Percentiles rank a stretch among this genome's conserved stretches.
phyloP scores from a whole-genome alignment of 371 early-diverging fungal species.

The Capniomyces stellatus region DNA sequence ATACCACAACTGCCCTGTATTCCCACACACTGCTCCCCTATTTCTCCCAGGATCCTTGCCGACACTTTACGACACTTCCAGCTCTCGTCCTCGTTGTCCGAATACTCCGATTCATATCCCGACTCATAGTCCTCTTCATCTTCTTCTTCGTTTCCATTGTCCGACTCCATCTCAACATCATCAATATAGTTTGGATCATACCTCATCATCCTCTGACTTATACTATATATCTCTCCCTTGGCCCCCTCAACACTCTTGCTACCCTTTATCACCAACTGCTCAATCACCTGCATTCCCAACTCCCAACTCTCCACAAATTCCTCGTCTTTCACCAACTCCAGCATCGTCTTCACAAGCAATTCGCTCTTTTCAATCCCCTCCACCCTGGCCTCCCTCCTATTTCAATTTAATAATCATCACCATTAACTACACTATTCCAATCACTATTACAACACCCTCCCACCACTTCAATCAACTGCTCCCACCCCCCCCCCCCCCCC shows the following conservation, averaged over 20 bases:
- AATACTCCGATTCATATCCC: too few species aligned
- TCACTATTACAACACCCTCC: too few species aligned
- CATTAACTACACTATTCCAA: too few species aligned
- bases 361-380: neutral
- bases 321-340: neutral
- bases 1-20: too few species aligned
- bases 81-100: neutral
- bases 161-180: neutral
- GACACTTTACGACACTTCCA: neutral
- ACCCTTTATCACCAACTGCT: neutral
- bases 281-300: neutral
- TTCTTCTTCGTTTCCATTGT: neutral
- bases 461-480: too few species aligned
- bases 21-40: neutral
- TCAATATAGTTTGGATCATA: conserved; percentile 1
- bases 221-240: neutral
- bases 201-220: neutral
- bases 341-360: neutral
- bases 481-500: too few species aligned
- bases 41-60: neutral
- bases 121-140: neutral
- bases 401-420: too few species aligned
- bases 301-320: neutral
- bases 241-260: neutral
- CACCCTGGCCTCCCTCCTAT: too few species aligned